Conservation (phyloP, 169 alveolate genomes). For the Plasmodium falciparum region DNA sequence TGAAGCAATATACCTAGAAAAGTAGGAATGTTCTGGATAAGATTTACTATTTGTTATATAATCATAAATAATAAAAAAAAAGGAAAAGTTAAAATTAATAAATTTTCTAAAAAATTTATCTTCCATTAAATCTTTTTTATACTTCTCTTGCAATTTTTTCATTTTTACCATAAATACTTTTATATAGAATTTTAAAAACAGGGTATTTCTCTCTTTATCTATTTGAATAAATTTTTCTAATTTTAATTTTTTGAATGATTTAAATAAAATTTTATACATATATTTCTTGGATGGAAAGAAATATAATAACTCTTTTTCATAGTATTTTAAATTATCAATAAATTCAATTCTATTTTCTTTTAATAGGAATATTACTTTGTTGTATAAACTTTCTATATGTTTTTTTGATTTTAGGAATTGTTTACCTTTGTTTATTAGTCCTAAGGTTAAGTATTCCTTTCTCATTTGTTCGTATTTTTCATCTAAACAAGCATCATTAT, state of each 20-base stretch:
- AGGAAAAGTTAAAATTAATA: constrained; percentile 23
- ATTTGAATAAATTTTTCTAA: constrained; percentile 10
- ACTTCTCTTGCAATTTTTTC: constrained; percentile 34
- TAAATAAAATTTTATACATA: constrained; percentile 12
- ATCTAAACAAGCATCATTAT: neutral
- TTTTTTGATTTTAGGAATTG: constrained; percentile 29
- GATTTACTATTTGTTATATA: neutral
- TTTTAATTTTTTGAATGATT: constrained; percentile 39
- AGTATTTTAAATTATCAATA: constrained; percentile 21
- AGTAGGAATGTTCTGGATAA: constrained; percentile 12
- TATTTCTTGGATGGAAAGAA: constrained; percentile 62
- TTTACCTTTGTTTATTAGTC: constrained; percentile 35
- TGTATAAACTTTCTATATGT: constrained; percentile 17
- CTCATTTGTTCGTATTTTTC: neutral
- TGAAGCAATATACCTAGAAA: constrained; percentile 7
- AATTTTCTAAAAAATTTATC: constrained; percentile 69
- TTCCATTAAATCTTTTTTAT: constrained; percentile 31
- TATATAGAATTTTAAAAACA: constrained; percentile 25
- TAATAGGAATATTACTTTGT: constrained; percentile 13
- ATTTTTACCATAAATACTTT: constrained; percentile 26
- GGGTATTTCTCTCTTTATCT: constrained; percentile 7
- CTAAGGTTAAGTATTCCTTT: constrained; percentile 6
- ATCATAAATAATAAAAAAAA: constrained; percentile 60
- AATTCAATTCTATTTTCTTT: constrained; percentile 13
- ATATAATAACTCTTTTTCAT: constrained; percentile 39